These are phyloP conservation scores for Hypoxylon sp. DNA, from an alignment of 2,329 filamentous ascomycete genomes.

Conservation along the genomic window DNA sequence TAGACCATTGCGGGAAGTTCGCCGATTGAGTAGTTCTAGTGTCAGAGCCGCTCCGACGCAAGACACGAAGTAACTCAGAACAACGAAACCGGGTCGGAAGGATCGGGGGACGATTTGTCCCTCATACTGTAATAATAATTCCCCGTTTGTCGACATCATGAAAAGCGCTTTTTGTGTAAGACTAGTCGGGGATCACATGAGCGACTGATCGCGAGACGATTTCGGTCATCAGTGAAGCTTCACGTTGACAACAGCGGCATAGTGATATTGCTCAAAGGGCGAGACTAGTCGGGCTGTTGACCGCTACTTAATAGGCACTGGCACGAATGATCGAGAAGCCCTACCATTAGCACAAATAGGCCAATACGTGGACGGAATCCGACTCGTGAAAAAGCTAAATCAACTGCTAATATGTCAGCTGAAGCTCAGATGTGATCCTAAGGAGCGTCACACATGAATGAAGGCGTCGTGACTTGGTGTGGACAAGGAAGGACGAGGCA, in stretches of 20 bases:
- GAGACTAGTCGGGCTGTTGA: constrained; percentile 4
- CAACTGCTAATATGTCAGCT: constrained; percentile 13
- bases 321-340: background rate
- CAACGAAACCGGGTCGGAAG: constrained; percentile 73
- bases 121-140: constrained; percentile 58
- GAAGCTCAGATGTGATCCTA: constrained; percentile 9
- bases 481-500: constrained; percentile 15
- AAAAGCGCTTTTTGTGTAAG: constrained; percentile 7
- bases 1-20: constrained; percentile 75
- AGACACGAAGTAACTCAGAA: constrained; percentile 82
- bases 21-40: constrained; percentile 82
- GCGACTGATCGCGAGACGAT: constrained; percentile 14
- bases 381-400: constrained; percentile 1
- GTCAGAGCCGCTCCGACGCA: constrained; percentile 83
- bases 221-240: constrained; percentile 17
- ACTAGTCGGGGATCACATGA: constrained; percentile 11
- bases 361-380: background rate
- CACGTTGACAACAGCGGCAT: background rate
- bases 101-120: constrained; percentile 62
- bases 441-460: constrained; percentile 9
- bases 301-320: background rate
- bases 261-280: background rate
- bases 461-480: constrained; percentile 6
- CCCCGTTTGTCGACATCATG: constrained; percentile 48
- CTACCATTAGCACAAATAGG: constrained; percentile 1